phyloP scores from a whole-genome alignment of 2,329 filamentous ascomycete species.

The Cryphonectria naterciae region DNA sequence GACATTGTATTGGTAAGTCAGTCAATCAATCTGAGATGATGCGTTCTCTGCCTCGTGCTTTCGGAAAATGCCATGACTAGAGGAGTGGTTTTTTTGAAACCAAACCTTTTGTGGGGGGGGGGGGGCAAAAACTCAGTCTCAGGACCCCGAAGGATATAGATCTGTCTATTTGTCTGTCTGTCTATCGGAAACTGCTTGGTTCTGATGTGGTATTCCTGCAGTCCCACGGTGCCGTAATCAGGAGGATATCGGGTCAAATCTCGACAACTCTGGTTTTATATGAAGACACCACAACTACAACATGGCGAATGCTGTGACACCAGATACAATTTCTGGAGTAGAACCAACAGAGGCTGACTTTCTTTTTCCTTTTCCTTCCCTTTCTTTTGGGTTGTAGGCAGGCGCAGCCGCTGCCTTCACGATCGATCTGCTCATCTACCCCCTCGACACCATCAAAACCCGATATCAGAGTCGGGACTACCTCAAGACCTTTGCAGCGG shows the following conservation, averaged over 20 bases:
- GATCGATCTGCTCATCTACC: conserved; percentile 84
- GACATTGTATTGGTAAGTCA: conserved; percentile 26
- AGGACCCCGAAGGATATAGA: not conserved
- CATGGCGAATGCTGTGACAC: not conserved
- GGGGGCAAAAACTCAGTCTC: not conserved
- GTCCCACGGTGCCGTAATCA: not conserved
- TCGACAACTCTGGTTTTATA: too few relatives aligned
- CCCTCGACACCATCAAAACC: conserved; percentile 88
- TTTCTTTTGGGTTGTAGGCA: conserved; percentile 55
- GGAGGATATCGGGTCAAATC: not conserved
- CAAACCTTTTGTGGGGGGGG: not conserved
- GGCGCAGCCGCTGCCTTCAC: conserved; percentile 85
- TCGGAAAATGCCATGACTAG: not conserved
- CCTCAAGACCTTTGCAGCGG: conserved; percentile 64
- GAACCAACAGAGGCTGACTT: not conserved
- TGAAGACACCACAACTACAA: too few relatives aligned
- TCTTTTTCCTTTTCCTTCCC: not conserved
- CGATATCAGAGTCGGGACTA: conserved; percentile 81
- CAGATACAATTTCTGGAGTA: not conserved
- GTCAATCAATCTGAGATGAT: not conserved
- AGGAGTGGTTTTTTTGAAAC: not conserved
- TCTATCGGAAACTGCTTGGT: not conserved
- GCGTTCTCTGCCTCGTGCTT: not conserved
- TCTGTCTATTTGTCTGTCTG: not conserved
- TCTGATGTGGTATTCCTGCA: not conserved